Evolutionary conservation across 2,329 filamentous ascomycete species (phyloP).

Genomic region (Ascomycota sp.): DNA sequence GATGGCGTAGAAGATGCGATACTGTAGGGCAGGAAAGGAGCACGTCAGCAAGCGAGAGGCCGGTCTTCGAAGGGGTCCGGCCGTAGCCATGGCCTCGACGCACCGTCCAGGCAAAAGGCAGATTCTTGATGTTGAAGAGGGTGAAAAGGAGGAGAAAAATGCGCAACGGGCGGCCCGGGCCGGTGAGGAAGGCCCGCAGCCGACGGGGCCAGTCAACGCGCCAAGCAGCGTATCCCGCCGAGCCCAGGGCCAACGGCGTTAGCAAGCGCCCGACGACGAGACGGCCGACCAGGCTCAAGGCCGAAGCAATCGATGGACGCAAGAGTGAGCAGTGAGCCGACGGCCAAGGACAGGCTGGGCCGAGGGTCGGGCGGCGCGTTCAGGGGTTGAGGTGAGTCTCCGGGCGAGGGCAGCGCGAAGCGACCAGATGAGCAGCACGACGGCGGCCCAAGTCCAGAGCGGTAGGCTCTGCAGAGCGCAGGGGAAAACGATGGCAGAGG

Average conservation of each 20-base stretch:
- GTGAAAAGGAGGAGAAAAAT: conserved; percentile 33
- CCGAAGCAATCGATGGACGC: conserved; percentile 18
- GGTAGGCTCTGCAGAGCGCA: no score
- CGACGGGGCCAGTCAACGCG: conserved; percentile 20
- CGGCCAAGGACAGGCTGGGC: no score
- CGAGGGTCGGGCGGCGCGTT: no score
- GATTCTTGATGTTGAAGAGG: conserved; percentile 48
- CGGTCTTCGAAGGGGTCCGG: not conserved
- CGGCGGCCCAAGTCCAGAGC: no score
- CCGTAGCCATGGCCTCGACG: conserved; percentile 12
- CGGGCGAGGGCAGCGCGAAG: no score
- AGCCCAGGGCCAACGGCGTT: conserved; percentile 19
- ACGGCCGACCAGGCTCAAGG: conserved; percentile 10
- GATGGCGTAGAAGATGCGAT: conserved; percentile 37
- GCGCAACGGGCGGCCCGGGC: conserved; percentile 31
- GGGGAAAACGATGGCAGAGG: no score
- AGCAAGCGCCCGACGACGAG: conserved; percentile 18
- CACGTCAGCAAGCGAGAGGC: not conserved
- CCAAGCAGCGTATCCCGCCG: conserved; percentile 25
- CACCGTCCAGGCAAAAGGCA: conserved; percentile 62
- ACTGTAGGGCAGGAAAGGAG: conserved; percentile 13
- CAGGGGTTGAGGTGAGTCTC: no score
- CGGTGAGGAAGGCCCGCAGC: conserved; percentile 26
- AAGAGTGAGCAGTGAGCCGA: no score
- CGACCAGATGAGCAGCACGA: no score